These are phyloP conservation scores for Xylaria sp. DNA, from an alignment of 2,329 filamentous ascomycete species.

Conservation along the genomic window DNA sequence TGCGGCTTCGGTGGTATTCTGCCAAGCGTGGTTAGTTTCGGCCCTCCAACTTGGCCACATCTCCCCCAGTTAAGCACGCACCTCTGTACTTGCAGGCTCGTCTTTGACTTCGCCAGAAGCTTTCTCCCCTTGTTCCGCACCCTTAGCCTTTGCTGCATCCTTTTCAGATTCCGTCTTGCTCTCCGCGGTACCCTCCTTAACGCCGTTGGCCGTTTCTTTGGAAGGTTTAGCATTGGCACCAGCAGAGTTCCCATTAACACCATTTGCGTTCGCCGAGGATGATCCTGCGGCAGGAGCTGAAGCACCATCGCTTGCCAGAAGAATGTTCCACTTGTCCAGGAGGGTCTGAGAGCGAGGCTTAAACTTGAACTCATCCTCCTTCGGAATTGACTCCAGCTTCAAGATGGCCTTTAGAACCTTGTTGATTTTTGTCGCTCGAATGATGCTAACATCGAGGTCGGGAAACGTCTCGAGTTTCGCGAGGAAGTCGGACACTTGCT, in stretches of 20 bases:
- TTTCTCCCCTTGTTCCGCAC: slow-evolving; percentile 55
- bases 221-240: slow-evolving; percentile 46
- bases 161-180: slow-evolving; percentile 46
- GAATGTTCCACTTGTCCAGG: slow-evolving; percentile 88
- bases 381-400: slow-evolving; percentile 85
- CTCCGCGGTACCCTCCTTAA: slow-evolving; percentile 46
- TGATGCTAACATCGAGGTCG: slow-evolving; percentile 89
- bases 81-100: slow-evolving; percentile 50
- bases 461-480: slow-evolving; percentile 81
- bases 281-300: slow-evolving; percentile 48
- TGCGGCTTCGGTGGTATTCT: slow-evolving; percentile 30
- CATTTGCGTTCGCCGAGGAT: slow-evolving; percentile 54
- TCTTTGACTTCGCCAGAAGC: slow-evolving; percentile 52
- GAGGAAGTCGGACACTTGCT: slow-evolving; percentile 79
- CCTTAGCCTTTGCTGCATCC: slow-evolving; percentile 43
- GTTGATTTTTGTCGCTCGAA: slow-evolving; percentile 94
- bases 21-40: slow-evolving; percentile 23
- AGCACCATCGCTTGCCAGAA: slow-evolving; percentile 71
- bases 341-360: slow-evolving; percentile 83
- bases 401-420: slow-evolving; percentile 96
- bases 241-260: slow-evolving; percentile 60
- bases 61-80: slow-evolving; percentile 30
- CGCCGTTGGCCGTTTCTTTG: slow-evolving; percentile 47
- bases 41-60: slow-evolving; percentile 1
- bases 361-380: slow-evolving; percentile 90